Evolutionary conservation across 1,139 yeast species (phyloP).

Genomic region (Yamadazyma mexicana): DNA sequence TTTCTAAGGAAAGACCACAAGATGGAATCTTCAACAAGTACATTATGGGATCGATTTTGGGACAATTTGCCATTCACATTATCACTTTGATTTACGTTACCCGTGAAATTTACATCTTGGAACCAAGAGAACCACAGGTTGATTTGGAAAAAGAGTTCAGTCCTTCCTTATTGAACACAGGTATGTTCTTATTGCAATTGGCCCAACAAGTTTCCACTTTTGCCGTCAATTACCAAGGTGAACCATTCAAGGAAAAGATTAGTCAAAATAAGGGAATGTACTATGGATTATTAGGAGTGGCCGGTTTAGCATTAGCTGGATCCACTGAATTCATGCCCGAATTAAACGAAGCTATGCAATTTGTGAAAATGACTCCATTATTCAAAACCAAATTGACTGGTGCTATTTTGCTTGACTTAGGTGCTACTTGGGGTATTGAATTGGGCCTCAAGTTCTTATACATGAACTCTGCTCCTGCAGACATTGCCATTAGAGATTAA

Average conservation of each 20-base stretch:
- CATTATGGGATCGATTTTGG: conserved; percentile 95
- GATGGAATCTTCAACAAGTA: conserved; percentile 93
- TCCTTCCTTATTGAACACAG: conserved; percentile 93
- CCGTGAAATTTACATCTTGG: conserved; percentile 76
- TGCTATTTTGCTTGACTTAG: conserved; percentile 74
- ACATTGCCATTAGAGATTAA: conserved; percentile 64
- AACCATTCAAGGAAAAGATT: conserved; percentile 92
- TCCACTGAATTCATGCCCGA: conserved; percentile 96
- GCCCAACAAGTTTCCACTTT: conserved; percentile 97
- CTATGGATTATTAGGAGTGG: conserved; percentile 90
- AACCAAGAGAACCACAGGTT: conserved; percentile 86
- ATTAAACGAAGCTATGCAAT: conserved; percentile 84
- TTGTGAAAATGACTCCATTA: conserved; percentile 77
- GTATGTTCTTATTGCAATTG: conserved; percentile 88
- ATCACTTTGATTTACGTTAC: conserved; percentile 80
- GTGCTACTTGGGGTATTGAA: conserved; percentile 80
- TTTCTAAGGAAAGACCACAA: conserved; percentile 95
- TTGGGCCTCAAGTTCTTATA: conserved; percentile 74
- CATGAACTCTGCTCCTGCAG: conserved; percentile 90
- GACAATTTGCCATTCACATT: conserved; percentile 94
- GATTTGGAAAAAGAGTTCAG: conserved; percentile 86
- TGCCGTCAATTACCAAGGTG: conserved; percentile 97
- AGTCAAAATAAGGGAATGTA: conserved; percentile 94
- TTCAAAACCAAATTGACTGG: conserved; percentile 79
- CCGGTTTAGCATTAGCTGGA: conserved; percentile 84